phyloP scores from a whole-genome alignment of 805 yeast species.

The Ascoidea rubescens region DNA sequence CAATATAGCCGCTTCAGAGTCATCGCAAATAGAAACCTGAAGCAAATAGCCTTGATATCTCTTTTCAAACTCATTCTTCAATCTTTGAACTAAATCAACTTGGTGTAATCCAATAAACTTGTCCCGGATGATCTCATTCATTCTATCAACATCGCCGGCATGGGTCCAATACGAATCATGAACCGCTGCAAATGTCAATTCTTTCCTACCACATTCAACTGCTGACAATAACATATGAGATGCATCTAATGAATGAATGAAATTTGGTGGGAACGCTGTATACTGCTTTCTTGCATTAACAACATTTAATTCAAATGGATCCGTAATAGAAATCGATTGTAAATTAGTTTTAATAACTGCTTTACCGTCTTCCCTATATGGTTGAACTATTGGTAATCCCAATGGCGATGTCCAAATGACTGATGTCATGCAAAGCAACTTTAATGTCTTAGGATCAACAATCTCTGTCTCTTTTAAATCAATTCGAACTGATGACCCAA shows the following conservation, averaged over 20 bases:
- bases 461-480: conserved; percentile 34
- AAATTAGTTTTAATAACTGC: conserved; percentile 66
- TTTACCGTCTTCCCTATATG: conserved; percentile 61
- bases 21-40: conserved; percentile 37
- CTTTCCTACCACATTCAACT: conserved; percentile 48
- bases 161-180: conserved; percentile 99
- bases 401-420: conserved; percentile 98
- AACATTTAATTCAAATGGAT: conserved; percentile 73
- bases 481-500: conserved; percentile 62
- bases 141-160: conserved; percentile 62
- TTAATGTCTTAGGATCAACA: conserved; percentile 11
- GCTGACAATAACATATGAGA: conserved; percentile 93
- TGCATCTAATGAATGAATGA: conserved; percentile 89
- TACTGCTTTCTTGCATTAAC: conserved; percentile 85
- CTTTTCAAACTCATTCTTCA: conserved; percentile 66
- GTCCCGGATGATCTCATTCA: conserved; percentile 61
- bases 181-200: conserved; percentile 78
- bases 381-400: conserved; percentile 94
- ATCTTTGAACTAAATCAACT: conserved; percentile 52
- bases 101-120: conserved; percentile 70
- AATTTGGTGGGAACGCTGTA: conserved; percentile 92
- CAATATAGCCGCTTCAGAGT: conserved; percentile 34
- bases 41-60: conserved; percentile 66
- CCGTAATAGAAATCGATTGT: conserved; percentile 76
- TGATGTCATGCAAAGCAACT: conserved; percentile 61